phyloP scores from a whole-genome alignment of 345 rosid species.

The Eucalyptus cloeziana region DNA sequence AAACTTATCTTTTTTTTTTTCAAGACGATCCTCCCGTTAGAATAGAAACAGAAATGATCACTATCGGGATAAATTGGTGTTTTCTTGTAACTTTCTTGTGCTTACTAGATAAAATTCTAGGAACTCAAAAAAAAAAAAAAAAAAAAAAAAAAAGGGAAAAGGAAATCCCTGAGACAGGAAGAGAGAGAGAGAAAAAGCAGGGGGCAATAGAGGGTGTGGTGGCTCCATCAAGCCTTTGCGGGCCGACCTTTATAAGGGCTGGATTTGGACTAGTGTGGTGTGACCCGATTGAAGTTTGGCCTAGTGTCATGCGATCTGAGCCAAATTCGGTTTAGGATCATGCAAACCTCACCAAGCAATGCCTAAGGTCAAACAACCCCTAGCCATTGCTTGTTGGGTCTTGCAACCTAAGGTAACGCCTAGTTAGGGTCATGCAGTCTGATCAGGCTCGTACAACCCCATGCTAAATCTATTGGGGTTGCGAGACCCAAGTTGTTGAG shows the following conservation, averaged over 20 bases:
- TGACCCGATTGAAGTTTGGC: neutral
- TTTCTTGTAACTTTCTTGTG: neutral
- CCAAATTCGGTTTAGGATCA: neutral
- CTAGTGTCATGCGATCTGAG: neutral
- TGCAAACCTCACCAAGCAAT: neutral
- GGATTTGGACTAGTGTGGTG: neutral
- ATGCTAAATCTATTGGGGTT: neutral
- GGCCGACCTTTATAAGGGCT: neutral
- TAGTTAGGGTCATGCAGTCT: neutral
- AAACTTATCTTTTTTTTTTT: neutral
- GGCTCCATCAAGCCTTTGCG: neutral
- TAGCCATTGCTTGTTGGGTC: neutral
- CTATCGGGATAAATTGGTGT: neutral
- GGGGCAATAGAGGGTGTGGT: neutral
- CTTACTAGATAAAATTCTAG: neutral
- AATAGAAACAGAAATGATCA: neutral
- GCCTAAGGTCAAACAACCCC: neutral
- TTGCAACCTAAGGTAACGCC: neutral
- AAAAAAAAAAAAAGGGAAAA: neutral
- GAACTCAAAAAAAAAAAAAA: neutral
- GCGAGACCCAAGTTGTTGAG: neutral
- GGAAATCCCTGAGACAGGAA: neutral
- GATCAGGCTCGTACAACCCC: fast-evolving
- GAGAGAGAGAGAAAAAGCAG: neutral
- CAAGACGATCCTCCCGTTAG: neutral